Percentiles rank a stretch among this genome's conserved stretches.
Conservation (phyloP, 2,329 filamentous ascomycete genomes). For the Calonectria hawksworthii region DNA sequence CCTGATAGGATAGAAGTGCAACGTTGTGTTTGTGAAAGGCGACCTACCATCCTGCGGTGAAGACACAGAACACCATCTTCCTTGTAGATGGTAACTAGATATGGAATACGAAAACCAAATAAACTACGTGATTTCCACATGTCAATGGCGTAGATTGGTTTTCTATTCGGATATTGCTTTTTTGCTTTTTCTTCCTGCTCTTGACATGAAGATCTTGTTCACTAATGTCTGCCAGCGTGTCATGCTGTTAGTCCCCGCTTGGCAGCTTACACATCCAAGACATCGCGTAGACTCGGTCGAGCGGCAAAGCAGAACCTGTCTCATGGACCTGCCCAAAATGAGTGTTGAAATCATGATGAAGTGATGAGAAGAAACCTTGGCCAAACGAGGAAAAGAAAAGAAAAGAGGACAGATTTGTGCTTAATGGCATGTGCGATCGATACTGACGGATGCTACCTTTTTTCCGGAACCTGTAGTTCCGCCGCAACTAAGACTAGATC, state of each 20-base stretch:
- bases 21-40: background rate
- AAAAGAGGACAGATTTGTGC: background rate
- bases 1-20: background rate
- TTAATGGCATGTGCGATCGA: background rate
- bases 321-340: background rate
- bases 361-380: background rate
- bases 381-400: background rate
- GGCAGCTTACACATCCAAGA: background rate
- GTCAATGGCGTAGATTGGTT: background rate
- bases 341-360: background rate
- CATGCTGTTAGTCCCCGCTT: background rate
- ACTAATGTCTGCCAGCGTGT: background rate
- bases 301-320: background rate
- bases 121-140: background rate
- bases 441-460: slow-evolving; percentile 2
- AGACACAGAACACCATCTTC: background rate
- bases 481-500: slow-evolving; percentile 1
- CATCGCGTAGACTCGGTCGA: background rate
- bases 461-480: slow-evolving; percentile 1
- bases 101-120: background rate
- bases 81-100: background rate
- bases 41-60: background rate
- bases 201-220: background rate
- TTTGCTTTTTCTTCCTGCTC: background rate
- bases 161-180: background rate